A percentile compares a stretch with the other conserved stretches of the same genome.
phyloP scores from a whole-genome alignment of 192 early-diverging fungal species.

The Glomus cerebriforme region DNA sequence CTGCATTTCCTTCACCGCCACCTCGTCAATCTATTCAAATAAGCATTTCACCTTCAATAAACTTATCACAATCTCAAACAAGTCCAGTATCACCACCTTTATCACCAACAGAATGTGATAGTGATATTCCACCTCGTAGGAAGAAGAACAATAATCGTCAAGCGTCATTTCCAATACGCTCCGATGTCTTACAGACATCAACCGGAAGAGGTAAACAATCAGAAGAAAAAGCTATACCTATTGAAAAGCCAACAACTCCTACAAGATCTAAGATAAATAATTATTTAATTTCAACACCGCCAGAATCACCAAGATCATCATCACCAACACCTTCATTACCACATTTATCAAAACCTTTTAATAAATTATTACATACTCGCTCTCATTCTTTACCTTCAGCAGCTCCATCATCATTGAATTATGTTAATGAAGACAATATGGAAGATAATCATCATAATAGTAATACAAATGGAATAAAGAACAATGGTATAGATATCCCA shows the following conservation, averaged over 20 bases:
- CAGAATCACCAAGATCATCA: conserved; percentile 16
- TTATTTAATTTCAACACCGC: conserved; percentile 16
- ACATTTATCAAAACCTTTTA: not conserved
- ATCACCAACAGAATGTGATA: not conserved
- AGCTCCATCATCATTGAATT: not conserved
- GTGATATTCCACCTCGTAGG: not conserved
- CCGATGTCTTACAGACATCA: not conserved
- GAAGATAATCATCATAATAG: not conserved
- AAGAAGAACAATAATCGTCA: not conserved
- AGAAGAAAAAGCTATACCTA: not conserved
- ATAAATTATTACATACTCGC: not conserved
- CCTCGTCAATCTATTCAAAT: not conserved
- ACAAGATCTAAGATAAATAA: not conserved
- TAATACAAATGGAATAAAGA: not conserved
- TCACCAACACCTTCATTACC: not conserved
- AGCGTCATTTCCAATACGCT: not conserved
- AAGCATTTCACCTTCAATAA: not conserved
- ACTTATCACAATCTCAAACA: not conserved
- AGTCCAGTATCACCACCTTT: conserved; percentile 18
- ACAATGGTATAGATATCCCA: not conserved
- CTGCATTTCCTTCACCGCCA: not conserved
- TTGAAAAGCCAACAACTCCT: not conserved
- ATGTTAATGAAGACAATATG: not conserved
- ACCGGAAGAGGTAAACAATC: not conserved
- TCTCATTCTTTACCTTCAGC: not conserved